Evolutionary conservation across 192 early-diverging fungal genomes (phyloP), one percentile per base, ranked within the genome.

Genomic region (Entomortierella lignicola): DNA sequence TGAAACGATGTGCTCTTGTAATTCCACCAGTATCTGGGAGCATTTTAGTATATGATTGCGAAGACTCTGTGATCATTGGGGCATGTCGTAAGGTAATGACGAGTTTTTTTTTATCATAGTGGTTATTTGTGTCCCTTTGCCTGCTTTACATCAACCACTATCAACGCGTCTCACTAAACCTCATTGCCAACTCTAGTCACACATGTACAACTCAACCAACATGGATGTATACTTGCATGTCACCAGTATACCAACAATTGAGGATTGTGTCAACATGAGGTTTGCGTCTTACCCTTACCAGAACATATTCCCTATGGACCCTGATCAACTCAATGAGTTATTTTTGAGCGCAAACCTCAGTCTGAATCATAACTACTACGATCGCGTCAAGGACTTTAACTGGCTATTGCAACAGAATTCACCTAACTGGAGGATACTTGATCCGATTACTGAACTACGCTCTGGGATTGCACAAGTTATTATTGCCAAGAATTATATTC

Each of bases 341-440:
- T 75, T 67, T 54, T 65, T 65, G 1, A 70, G 37, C 17, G 64
- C 61, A 2, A 60, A 81, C 26, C 30, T 85, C 20, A 69, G 70
- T 34, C 65, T 61, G 8, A 69, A 63, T 11, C 68, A 69, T 12
- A 91, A 86, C 65, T 75, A 84, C 47, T 92, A 82, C 71, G 77
- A 84, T 50, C 63, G 77, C 5, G 92, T 96, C 20, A 93, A 98
- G 59, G 96, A 98, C 69, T 96, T 96, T 69, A 95, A 95, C 71
- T 98, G 96, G 96, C 80, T 96, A 27, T 89, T 84, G 50, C 85
- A 93, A 47, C 88, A 90, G 59, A 86, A 83, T 7, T 93, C 91
- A 39, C 94, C 94, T 17, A 90, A 96, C 79, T 96, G 94, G 94
- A 48, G 70, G 27, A 8, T 90, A 17, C 59, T 90, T 51, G 70